A percentile compares a stretch with the other conserved stretches of the same genome.
phyloP scores from a whole-genome alignment of 1,284 basidiomycete species.

The Moesziomyces globuligerus region DNA sequence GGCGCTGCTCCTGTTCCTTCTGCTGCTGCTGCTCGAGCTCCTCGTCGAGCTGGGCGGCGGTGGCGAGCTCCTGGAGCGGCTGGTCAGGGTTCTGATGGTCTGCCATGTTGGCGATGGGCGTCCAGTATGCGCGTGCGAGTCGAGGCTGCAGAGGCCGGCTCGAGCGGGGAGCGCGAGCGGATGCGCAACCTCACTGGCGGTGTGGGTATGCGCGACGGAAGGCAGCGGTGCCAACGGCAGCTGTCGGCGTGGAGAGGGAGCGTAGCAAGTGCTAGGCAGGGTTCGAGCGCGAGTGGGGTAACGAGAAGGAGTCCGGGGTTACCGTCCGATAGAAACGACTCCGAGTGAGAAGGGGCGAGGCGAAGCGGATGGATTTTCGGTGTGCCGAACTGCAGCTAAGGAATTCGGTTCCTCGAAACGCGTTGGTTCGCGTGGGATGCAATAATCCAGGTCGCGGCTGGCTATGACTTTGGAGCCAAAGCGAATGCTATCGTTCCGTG shows the following conservation, averaged over 20 bases:
- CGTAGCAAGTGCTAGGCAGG: not conserved
- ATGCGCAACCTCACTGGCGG: too few species aligned
- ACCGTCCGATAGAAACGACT: slow-evolving; percentile 26
- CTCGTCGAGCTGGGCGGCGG: slow-evolving; percentile 47
- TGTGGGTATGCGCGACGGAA: too few species aligned
- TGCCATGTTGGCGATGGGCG: slow-evolving; percentile 30
- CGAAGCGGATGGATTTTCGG: slow-evolving; percentile 11
- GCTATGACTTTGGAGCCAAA: too few species aligned
- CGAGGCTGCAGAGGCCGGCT: too few species aligned
- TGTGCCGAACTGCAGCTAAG: not conserved
- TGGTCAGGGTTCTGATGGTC: slow-evolving; percentile 44
- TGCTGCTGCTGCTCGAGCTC: slow-evolving; percentile 45
- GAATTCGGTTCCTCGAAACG: not conserved
- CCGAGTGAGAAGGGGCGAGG: not conserved
- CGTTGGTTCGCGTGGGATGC: not conserved
- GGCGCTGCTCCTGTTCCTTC: slow-evolving; percentile 39
- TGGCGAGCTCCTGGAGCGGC: slow-evolving; percentile 50
- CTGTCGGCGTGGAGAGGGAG: too few species aligned
- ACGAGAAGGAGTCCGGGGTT: slow-evolving; percentile 18
- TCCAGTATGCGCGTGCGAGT: not conserved
- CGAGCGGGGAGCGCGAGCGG: too few species aligned
- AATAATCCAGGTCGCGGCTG: not conserved
- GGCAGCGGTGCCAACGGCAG: too few species aligned
- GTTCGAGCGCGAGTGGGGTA: slow-evolving; percentile 16
- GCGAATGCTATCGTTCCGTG: not conserved